Evolutionary conservation across 2,329 filamentous ascomycete species (phyloP).

Genomic region (Diaporthe batatas): DNA sequence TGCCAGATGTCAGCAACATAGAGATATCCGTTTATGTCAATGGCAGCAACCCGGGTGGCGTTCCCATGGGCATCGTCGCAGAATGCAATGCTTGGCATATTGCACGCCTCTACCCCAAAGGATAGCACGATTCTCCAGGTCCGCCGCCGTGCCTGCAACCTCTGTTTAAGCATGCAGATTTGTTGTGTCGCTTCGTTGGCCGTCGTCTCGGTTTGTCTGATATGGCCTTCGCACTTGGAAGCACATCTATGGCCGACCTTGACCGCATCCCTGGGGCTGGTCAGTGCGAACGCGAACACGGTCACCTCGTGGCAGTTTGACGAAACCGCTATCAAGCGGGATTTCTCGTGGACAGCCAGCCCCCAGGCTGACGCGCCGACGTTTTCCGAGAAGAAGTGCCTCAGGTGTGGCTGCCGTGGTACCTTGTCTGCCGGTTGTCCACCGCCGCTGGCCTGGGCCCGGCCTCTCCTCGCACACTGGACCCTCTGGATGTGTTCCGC

Average conservation of each 20-base stretch:
- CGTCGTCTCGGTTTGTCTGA: not conserved
- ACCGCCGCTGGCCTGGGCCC: not conserved
- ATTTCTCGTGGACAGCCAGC: slow-evolving; percentile 81
- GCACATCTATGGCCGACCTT: not conserved
- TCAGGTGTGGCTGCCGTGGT: slow-evolving; percentile 43
- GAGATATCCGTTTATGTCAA: slow-evolving; percentile 63
- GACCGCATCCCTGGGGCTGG: slow-evolving; percentile 33
- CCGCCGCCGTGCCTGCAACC: slow-evolving; percentile 57
- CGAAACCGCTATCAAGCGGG: slow-evolving; percentile 88
- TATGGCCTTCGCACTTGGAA: not conserved
- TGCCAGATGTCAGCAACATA: slow-evolving; percentile 69
- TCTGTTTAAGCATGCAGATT: slow-evolving; percentile 47
- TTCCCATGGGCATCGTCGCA: slow-evolving; percentile 59
- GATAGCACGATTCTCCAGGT: slow-evolving; percentile 65
- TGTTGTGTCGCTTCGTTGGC: not conserved
- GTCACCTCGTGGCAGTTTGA: slow-evolving; percentile 75
- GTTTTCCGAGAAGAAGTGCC: slow-evolving; percentile 79
- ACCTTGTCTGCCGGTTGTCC: not conserved
- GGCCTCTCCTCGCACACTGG: not conserved
- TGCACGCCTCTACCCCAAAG: slow-evolving; percentile 55
- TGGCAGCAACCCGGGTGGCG: slow-evolving; percentile 63
- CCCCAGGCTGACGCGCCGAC: slow-evolving; percentile 90
- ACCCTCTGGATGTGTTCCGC: slow-evolving; percentile 57
- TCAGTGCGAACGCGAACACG: slow-evolving; percentile 65
- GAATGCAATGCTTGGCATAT: slow-evolving; percentile 69